A percentile compares a stretch with the other conserved stretches of the same genome.
Conservation (phyloP, 1,139 yeast species). For the Yamadazyma triangularis region DNA sequence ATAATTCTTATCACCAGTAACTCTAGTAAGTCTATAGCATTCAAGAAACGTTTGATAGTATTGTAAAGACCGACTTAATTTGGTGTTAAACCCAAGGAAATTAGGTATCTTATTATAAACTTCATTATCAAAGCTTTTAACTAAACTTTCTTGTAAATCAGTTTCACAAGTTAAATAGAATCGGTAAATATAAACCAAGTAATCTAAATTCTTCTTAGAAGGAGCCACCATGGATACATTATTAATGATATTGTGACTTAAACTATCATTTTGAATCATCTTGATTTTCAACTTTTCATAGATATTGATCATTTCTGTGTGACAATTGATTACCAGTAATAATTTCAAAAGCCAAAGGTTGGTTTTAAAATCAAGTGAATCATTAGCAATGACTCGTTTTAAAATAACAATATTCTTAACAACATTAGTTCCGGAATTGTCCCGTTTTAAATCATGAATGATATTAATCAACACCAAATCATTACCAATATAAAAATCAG, state of each 20-base stretch:
- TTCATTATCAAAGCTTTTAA: constrained; percentile 48
- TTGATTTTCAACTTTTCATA: constrained; percentile 59
- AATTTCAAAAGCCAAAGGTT: constrained; percentile 68
- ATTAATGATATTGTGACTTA: constrained; percentile 54
- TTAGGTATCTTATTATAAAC: constrained; percentile 61
- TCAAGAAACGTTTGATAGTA: constrained; percentile 30
- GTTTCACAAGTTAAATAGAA: constrained; percentile 50
- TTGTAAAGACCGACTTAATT: constrained; percentile 36
- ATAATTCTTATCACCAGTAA: constrained; percentile 32
- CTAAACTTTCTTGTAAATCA: constrained; percentile 47
- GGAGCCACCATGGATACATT: constrained; percentile 22
- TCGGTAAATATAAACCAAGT: constrained; percentile 27
- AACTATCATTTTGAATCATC: constrained; percentile 75
- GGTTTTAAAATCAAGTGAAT: constrained; percentile 62
- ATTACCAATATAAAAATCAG: constrained; percentile 63
- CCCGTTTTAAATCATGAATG: constrained; percentile 13
- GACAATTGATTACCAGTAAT: constrained; percentile 47
- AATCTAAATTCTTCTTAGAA: constrained; percentile 19
- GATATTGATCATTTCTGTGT: constrained; percentile 48
- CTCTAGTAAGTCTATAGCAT: constrained; percentile 31
- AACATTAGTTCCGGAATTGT: constrained; percentile 9
- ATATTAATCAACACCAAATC: constrained; percentile 57
- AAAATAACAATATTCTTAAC: constrained; percentile 39
- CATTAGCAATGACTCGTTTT: constrained; percentile 44
- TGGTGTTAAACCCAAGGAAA: constrained; percentile 48